phyloP scores from a whole-genome alignment of 371 early-diverging fungal genomes.

The Polyrhizophydium stewartii region DNA sequence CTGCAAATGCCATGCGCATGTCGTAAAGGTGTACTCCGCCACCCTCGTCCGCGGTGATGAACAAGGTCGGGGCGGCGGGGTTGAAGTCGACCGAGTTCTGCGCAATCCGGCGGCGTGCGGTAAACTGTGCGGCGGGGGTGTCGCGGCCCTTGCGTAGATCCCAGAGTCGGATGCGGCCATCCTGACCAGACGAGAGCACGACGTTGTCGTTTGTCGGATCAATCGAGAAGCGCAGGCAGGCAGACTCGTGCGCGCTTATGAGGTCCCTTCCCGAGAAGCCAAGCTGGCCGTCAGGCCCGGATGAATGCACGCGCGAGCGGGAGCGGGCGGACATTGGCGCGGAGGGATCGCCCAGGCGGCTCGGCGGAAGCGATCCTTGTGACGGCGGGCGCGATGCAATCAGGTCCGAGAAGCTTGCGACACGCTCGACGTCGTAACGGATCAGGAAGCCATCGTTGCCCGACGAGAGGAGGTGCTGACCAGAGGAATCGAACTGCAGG shows the following conservation, averaged over 20 bases:
- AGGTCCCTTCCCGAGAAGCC: conserved; percentile 3
- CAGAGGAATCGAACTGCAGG: conserved; percentile 15
- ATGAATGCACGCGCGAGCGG: no score
- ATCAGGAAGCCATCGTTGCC: conserved; percentile 3
- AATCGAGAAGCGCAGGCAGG: conserved; percentile 21
- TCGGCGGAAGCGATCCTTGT: no score
- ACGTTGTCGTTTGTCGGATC: conserved; percentile 21
- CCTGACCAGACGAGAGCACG: conserved; percentile 23
- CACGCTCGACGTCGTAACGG: conserved; percentile 12
- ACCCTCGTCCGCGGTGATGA: conserved; percentile 19
- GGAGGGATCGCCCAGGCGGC: no score
- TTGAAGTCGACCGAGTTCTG: conserved; percentile 26
- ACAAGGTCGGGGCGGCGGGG: conserved; percentile 17
- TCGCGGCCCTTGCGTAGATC: conserved; percentile 17
- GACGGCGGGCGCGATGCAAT: no score
- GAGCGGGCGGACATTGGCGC: no score
- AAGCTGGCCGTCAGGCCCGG: background rate
- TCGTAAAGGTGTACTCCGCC: conserved; percentile 12
- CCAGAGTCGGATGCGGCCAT: conserved; percentile 18
- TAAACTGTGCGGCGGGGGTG: no score
- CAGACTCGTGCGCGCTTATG: conserved; percentile 18
- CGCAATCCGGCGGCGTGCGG: background rate
- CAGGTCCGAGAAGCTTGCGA: background rate
- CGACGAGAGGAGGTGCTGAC: conserved; percentile 4
- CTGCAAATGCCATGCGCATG: no score